Evolutionary conservation across 1,139 yeast genomes (phyloP).

Genomic region (Yamadazyma oceani): DNA sequence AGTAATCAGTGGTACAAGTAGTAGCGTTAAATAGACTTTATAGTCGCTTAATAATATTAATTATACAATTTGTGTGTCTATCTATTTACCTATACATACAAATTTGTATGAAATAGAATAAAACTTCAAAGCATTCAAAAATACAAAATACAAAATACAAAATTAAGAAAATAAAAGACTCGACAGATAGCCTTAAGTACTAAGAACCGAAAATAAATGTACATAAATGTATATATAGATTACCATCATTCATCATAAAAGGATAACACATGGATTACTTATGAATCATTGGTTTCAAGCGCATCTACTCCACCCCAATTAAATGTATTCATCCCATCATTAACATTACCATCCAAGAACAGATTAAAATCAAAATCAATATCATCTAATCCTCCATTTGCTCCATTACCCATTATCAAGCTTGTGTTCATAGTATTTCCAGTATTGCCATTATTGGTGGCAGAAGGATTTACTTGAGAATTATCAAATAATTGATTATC

Average conservation of each 20-base stretch:
- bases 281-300: slow-evolving; percentile 36
- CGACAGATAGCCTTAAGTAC: no score
- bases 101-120: no score
- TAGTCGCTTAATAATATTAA: not conserved
- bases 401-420: slow-evolving; percentile 14
- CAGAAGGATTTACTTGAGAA: not conserved
- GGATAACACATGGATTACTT: no score
- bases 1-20: slow-evolving; percentile 24
- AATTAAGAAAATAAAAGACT: not conserved
- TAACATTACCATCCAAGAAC: slow-evolving; percentile 46
- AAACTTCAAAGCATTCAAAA: not conserved
- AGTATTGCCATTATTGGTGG: not conserved
- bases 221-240: slow-evolving; percentile 1
- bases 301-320: slow-evolving; percentile 58
- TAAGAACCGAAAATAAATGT: not conserved
- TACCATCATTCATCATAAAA: not conserved
- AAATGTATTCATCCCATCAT: slow-evolving; percentile 44
- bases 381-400: slow-evolving; percentile 32
- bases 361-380: slow-evolving; percentile 58
- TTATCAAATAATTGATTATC: slow-evolving; percentile 23
- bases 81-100: no score
- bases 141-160: no score
- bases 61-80: not conserved
- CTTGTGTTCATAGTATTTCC: not conserved
- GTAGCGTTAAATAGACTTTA: no score